A percentile compares a stretch with the other conserved stretches of the same genome.
These are phyloP conservation scores for Acrocalymma vagum DNA, from an alignment of 2,329 filamentous ascomycete species.

Conservation along the genomic window DNA sequence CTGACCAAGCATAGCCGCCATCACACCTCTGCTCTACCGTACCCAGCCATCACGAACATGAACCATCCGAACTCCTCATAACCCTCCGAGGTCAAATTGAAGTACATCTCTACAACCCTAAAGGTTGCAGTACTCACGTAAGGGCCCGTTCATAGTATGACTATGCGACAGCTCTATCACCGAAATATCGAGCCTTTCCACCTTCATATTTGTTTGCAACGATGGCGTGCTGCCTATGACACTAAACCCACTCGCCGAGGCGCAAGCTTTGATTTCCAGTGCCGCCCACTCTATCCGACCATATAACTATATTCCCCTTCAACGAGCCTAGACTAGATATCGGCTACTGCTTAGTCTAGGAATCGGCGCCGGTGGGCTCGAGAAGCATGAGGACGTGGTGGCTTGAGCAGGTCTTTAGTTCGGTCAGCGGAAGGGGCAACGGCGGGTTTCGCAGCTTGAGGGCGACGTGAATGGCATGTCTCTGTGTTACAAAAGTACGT, in stretches of 20 bases:
- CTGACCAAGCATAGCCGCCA: no score
- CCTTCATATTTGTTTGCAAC: slow-evolving; percentile 14
- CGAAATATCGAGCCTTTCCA: slow-evolving; percentile 1
- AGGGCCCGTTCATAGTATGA: no score
- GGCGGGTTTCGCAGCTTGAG: slow-evolving; percentile 7
- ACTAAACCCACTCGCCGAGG: slow-evolving; percentile 20
- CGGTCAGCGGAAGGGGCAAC: slow-evolving; percentile 10
- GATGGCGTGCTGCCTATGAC: slow-evolving; percentile 11
- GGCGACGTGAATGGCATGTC: no score
- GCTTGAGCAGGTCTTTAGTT: slow-evolving; percentile 11
- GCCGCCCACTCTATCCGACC: slow-evolving; percentile 13
- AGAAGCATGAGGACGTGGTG: slow-evolving; percentile 14
- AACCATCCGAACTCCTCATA: no score
- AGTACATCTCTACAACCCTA: no score
- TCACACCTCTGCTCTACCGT: no score
- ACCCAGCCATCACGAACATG: no score
- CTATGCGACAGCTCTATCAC: slow-evolving; percentile 10
- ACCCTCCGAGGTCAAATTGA: no score
- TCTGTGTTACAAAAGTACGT: no score
- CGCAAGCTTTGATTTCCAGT: slow-evolving; percentile 20
- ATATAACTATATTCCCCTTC: slow-evolving; percentile 12
- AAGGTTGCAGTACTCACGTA: no score
- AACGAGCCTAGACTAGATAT: slow-evolving; percentile 15
- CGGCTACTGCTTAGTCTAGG: slow-evolving; percentile 17
- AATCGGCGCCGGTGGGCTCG: slow-evolving; percentile 17